Base-by-base conservation (phyloP, 1,284 basidiomycete genomes). In the Xanthoconium separans region DNA sequence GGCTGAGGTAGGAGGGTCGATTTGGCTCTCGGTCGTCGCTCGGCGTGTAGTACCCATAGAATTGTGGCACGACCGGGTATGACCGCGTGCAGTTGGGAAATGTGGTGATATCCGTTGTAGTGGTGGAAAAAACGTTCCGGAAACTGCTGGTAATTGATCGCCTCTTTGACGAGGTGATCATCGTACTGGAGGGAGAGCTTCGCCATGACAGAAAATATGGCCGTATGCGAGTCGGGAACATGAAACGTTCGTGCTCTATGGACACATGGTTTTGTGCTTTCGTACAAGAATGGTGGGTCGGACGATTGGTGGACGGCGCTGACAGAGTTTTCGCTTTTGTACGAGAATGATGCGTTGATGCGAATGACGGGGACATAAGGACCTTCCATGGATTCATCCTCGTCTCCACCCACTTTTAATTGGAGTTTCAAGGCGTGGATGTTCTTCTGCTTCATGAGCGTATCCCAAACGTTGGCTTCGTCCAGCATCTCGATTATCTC, bases 1-100 rank as follows among this genome's bases (percentile, higher is more conserved):
- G 68, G 39, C 65, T 66, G n/a, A 61, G 31, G 50, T 70, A 54
- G 3, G 31, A 57, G 1, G 33, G 12, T 15, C 12, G 2, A 24
- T 27, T 24, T 12, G 2, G 6, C 47, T 7, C 27, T 27, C 27
- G 27, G 6, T 27, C 27, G 3, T 27, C 27, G 27, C 27, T 27
- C 27, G 27, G 27, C 27, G 4, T 27, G 44, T 76, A 76, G 51
- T 66, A 73, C 7, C 75, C 75, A 42, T 75, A 76, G 51, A 74
- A 75, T 51, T 75, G 73, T 2, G 27, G 27, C 27, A 27, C 27
- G 27, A 27, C 7, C 27, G 27, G 74, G 75, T 0, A 71, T 68
- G 36, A 75, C 46, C 0, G 73, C 74, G 2, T 60, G 47, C n/a
- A 72, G 39, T 18, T 70, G 70, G 4, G 30, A 10, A 0, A 71